Percentiles rank a stretch among this genome's conserved stretches.
These are phyloP conservation scores for Cordyceps sp. DNA, from an alignment of 2,329 filamentous ascomycete genomes.

Conservation along the genomic window DNA sequence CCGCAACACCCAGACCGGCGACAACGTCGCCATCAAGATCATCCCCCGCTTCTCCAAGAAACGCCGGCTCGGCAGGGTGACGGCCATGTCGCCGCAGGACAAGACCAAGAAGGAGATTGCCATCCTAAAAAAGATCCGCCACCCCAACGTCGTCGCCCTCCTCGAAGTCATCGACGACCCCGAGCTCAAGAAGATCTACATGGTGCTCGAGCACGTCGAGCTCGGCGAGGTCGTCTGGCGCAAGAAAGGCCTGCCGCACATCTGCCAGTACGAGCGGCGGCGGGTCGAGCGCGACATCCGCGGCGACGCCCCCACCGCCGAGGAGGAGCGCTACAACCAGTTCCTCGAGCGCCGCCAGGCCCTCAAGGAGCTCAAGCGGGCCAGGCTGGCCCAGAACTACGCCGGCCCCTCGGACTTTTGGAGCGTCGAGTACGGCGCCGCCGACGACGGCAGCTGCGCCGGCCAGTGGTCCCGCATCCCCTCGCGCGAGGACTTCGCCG, in stretches of 20 bases:
- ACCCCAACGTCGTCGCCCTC: conserved; percentile 90
- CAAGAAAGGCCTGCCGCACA: conserved; percentile 68
- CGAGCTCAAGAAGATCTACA: conserved; percentile 92
- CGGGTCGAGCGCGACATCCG: conserved; percentile 59
- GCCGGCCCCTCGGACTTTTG: conserved; percentile 49
- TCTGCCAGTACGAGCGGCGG: conserved; percentile 67
- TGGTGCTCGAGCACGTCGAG: conserved; percentile 90
- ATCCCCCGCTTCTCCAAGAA: conserved; percentile 92
- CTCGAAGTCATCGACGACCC: conserved; percentile 97
- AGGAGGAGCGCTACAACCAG: conserved; percentile 43
- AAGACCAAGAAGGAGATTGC: conserved; percentile 94
- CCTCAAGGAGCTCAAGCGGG: conserved; percentile 38
- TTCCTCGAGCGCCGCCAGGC: conserved; percentile 41
- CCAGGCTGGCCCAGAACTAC: conserved; percentile 32
- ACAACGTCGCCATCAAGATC: conserved; percentile 94
- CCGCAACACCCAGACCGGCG: conserved; percentile 56
- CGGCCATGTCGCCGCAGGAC: conserved; percentile 45
- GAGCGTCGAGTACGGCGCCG: conserved; percentile 68
- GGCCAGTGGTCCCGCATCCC: conserved; percentile 24
- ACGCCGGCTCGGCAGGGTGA: conserved; percentile 73
- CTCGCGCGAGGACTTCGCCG: conserved; percentile 21
- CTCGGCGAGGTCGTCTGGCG: conserved; percentile 90
- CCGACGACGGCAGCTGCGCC: conserved; percentile 29
- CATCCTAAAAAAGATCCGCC: conserved; percentile 93
- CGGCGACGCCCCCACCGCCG: conserved; percentile 38